Conservation (phyloP, 1,139 yeast genomes). For the Yamadazyma diddensiae region DNA sequence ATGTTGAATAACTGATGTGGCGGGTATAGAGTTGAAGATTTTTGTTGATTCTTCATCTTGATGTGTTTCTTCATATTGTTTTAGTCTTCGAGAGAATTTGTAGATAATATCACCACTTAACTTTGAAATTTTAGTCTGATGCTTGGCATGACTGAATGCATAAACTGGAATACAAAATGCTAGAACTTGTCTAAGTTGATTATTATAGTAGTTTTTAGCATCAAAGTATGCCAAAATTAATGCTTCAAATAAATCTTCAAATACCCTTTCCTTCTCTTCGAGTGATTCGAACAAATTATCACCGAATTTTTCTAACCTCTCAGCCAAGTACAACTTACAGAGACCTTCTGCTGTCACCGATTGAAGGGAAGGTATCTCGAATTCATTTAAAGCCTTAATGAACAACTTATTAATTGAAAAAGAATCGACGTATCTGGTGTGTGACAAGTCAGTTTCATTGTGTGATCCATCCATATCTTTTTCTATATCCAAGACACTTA, state of each 20-base stretch:
- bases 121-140: slow-evolving; percentile 66
- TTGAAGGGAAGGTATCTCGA: slow-evolving; percentile 64
- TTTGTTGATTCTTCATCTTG: slow-evolving; percentile 10
- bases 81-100: slow-evolving; percentile 33
- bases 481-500: slow-evolving; percentile 51
- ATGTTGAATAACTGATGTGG: slow-evolving; percentile 69
- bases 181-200: slow-evolving; percentile 72
- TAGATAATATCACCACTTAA: slow-evolving; percentile 66
- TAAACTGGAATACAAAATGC: slow-evolving; percentile 90
- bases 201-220: slow-evolving; percentile 60
- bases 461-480: slow-evolving; percentile 17
- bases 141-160: slow-evolving; percentile 72
- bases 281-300: slow-evolving; percentile 12
- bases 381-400: slow-evolving; percentile 60
- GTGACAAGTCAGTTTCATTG: slow-evolving; percentile 8
- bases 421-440: slow-evolving; percentile 56
- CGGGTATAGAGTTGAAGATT: slow-evolving; percentile 28
- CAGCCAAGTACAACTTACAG: slow-evolving; percentile 79
- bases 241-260: slow-evolving; percentile 56
- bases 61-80: slow-evolving; percentile 5
- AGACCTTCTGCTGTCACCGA: slow-evolving; percentile 84
- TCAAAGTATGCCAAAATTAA: slow-evolving; percentile 73
- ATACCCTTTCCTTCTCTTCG: slow-evolving; percentile 17
- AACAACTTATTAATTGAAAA: slow-evolving; percentile 62
- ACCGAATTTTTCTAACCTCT: slow-evolving; percentile 43